These are phyloP conservation scores for Backusella australiensis DNA, from an alignment of 192 early-diverging fungal genomes.

Conservation along the genomic window DNA sequence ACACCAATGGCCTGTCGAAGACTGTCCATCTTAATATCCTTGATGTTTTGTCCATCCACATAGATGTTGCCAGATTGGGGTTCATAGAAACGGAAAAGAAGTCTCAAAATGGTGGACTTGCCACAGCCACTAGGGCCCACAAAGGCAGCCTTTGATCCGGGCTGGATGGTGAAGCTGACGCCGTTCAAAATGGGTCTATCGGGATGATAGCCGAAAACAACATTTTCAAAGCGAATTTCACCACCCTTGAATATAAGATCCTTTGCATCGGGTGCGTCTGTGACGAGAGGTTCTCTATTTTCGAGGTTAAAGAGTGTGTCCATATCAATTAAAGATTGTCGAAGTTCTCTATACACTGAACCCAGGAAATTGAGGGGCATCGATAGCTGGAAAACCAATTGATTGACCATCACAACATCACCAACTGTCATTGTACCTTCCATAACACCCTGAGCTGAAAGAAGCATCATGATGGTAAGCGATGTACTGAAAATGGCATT, in stretches of 20 bases:
- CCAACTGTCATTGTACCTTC: conserved; percentile 81
- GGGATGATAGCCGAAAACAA: conserved; percentile 84
- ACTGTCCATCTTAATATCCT: conserved; percentile 74
- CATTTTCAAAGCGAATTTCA: conserved; percentile 83
- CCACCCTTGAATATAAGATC: conserved; percentile 62
- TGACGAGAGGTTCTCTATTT: conserved; percentile 42
- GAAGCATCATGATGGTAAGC: conserved; percentile 94
- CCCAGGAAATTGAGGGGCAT: conserved; percentile 98
- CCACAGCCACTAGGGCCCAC: conserved; percentile 95
- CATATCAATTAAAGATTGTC: conserved; percentile 96
- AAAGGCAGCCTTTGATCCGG: conserved; percentile 85
- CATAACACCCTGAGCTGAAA: conserved; percentile 88
- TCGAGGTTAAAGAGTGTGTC: conserved; percentile 92
- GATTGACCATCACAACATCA: conserved; percentile 98
- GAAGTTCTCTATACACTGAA: conserved; percentile 94
- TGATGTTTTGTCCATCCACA: conserved; percentile 84
- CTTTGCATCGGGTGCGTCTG: conserved; percentile 58
- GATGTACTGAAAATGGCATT: conserved; percentile 92
- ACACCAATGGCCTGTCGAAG: conserved; percentile 81
- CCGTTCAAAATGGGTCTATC: conserved; percentile 58
- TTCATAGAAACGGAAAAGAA: conserved; percentile 95
- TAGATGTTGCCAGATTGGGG: conserved; percentile 75
- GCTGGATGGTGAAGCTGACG: conserved; percentile 79
- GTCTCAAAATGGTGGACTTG: conserved; percentile 78
- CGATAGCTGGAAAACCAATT: conserved; percentile 96